Evolutionary conservation across 805 yeast species (phyloP).

Genomic region (Cyberlindnera maclurae): DNA sequence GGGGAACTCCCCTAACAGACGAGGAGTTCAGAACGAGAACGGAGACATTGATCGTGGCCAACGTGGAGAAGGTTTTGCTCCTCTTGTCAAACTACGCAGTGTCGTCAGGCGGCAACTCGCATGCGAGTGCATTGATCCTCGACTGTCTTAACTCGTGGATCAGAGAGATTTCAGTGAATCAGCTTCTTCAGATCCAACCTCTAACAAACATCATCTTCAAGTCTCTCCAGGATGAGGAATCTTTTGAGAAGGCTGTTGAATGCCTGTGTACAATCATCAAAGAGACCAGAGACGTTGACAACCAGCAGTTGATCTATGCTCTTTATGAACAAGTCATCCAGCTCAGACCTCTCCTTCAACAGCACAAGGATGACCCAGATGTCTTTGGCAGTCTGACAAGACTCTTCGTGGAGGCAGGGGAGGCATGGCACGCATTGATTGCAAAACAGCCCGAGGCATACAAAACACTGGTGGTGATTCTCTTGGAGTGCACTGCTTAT

Average conservation of each 20-base stretch:
- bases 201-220: conserved; percentile 63
- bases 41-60: conserved; percentile 52
- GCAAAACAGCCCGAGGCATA: conserved; percentile 66
- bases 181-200: conserved; percentile 56
- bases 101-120: conserved; percentile 22
- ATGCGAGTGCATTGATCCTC: conserved; percentile 41
- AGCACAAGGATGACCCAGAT: conserved; percentile 38
- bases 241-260: conserved; percentile 81
- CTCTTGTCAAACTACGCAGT: conserved; percentile 49
- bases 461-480: conserved; percentile 63
- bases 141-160: conserved; percentile 89
- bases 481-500: conserved; percentile 62
- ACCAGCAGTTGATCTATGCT: conserved; percentile 52
- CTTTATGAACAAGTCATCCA: conserved; percentile 63
- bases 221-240: conserved; percentile 47
- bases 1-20: conserved; percentile 70
- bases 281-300: conserved; percentile 75
- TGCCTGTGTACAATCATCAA: conserved; percentile 74
- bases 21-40: conserved; percentile 70
- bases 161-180: conserved; percentile 69
- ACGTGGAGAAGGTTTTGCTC: conserved; percentile 60
- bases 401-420: conserved; percentile 87
- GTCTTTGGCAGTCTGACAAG: conserved; percentile 64
- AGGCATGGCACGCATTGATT: conserved; percentile 86
- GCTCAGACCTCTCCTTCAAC: conserved; percentile 45